Evolutionary conservation across 352 stramenopile species (phyloP).

Genomic region (Phytophthora palmivora): DNA sequence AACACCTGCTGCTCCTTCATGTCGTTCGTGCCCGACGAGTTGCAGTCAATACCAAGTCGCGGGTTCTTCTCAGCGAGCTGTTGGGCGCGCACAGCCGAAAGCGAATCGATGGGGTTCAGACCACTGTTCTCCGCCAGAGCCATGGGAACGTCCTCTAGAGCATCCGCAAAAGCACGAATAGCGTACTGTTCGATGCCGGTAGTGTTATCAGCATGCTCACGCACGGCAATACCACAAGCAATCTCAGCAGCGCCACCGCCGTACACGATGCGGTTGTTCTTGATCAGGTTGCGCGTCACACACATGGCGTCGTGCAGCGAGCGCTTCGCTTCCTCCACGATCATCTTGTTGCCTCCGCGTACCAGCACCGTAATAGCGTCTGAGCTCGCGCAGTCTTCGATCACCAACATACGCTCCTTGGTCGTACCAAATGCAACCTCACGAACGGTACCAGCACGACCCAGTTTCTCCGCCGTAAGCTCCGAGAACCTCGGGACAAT

Average conservation of each 20-base stretch:
- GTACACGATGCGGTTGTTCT: constrained; percentile 99
- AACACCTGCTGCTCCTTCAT: constrained; percentile 99
- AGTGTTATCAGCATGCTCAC: constrained; percentile 86
- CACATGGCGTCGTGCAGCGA: constrained; percentile 99
- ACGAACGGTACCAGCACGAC: constrained; percentile 92
- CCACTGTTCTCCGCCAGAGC: constrained; percentile 99
- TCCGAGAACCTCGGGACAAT: constrained; percentile 99
- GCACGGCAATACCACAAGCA: constrained; percentile 96
- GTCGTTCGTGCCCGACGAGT: constrained; percentile 93
- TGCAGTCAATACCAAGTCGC: constrained; percentile 97
- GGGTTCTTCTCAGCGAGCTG: constrained; percentile 96
- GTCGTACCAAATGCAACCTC: constrained; percentile 98
- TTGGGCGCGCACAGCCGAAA: constrained; percentile 96
- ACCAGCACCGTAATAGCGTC: constrained; percentile 99
- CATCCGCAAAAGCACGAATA: constrained; percentile 98
- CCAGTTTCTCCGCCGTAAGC: constrained; percentile 97
- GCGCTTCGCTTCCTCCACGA: constrained; percentile 99
- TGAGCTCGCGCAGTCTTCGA: constrained; percentile 98
- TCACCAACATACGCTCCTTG: constrained; percentile 98
- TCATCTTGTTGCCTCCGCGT: constrained; percentile 99
- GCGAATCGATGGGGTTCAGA: constrained; percentile 97
- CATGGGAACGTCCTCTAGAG: constrained; percentile 99
- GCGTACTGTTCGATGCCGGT: constrained; percentile 95
- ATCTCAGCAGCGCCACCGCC: constrained; percentile 98
- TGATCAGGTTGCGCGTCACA: constrained; percentile 99